Evolutionary conservation across 768 basidiomycete genomes (phyloP), one percentile per base, ranked within the genome.

Genomic region (Asterophora parasitica): DNA sequence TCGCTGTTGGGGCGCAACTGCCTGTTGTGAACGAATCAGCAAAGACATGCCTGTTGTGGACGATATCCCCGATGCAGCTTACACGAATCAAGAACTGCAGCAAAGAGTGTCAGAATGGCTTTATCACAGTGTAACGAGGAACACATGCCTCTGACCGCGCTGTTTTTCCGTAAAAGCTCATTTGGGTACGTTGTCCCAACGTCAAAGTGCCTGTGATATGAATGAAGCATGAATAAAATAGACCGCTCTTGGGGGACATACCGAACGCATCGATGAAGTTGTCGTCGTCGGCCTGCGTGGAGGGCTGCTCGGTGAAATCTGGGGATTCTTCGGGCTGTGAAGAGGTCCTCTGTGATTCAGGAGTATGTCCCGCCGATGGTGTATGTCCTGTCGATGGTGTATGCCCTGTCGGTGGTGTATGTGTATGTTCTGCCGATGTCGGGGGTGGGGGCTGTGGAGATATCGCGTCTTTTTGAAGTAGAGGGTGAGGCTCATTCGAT

Each of bases 141-240:
- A 6, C 23, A 56, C 75, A 42, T 53, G 85, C 84, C 73, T 88
- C 85, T 17, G 82, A 72, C 31, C 83, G 77, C 5, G 86, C 81
- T 0, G 83, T 87, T 48, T 74, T 72, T 13, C 86, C 83, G 48
- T 82, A 69, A 59, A 81, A 84, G 30, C 64, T 72, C 0, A 75
- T 71, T 52, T 78, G 78, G 0, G 80, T 81, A 39, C 74, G 61
- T 17, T 71, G 60, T n/a, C 75, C 78, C 19, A 85, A 69, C 2
- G 74, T 75, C 42, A 85, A 64, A 7, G 82, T 83, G 13, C 81
- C 81, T 81, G 42, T 9, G 10, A 38, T n/a, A n/a, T n/a, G 39
- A 44, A 42, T 42, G 17, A n/a, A 38, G n/a, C 31, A 49, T 27
- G 33, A 6, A 10, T 27, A 13, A 11, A 4, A n/a, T 9, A 2